Evolutionary conservation across 2,329 filamentous ascomycete species (phyloP).

Genomic region (Epichloe sylvatica): DNA sequence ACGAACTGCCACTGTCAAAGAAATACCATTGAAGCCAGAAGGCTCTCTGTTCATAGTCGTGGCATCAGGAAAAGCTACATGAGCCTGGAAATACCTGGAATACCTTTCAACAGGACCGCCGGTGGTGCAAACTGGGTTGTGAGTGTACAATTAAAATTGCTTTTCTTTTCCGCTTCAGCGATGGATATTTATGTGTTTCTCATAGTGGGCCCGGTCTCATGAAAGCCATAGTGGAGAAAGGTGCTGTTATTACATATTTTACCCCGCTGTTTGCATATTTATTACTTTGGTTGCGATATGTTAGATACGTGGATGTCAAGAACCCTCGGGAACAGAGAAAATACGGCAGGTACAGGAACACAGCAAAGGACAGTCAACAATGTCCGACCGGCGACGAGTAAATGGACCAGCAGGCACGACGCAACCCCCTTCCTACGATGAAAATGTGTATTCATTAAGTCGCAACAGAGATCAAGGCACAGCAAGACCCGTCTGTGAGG

Average conservation of each 20-base stretch:
- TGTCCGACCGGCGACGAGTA: slow-evolving; percentile 77
- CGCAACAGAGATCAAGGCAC: slow-evolving; percentile 42
- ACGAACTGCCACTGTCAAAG: background rate
- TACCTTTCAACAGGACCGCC: too few species aligned
- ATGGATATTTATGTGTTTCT: background rate
- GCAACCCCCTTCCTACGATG: slow-evolving; percentile 59
- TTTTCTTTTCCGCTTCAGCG: background rate
- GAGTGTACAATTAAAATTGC: background rate
- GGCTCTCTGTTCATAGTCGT: background rate
- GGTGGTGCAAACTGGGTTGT: too few species aligned
- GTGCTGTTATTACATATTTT: background rate
- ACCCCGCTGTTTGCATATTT: slow-evolving; percentile 5
- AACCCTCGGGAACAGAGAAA: background rate
- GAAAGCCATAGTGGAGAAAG: background rate
- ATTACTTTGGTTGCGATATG: too few species aligned
- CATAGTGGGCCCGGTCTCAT: background rate
- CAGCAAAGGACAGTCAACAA: slow-evolving; percentile 18
- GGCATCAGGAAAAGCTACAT: background rate
- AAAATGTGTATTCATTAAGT: slow-evolving; percentile 37
- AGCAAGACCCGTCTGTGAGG: slow-evolving; percentile 45
- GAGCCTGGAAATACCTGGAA: background rate
- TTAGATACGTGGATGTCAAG: background rate
- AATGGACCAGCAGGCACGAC: slow-evolving; percentile 78
- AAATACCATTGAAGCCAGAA: background rate
- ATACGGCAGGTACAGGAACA: background rate